These are phyloP conservation scores for Penicillium sclerotigenum DNA, from an alignment of 2,329 filamentous ascomycete species.

Conservation along the genomic window DNA sequence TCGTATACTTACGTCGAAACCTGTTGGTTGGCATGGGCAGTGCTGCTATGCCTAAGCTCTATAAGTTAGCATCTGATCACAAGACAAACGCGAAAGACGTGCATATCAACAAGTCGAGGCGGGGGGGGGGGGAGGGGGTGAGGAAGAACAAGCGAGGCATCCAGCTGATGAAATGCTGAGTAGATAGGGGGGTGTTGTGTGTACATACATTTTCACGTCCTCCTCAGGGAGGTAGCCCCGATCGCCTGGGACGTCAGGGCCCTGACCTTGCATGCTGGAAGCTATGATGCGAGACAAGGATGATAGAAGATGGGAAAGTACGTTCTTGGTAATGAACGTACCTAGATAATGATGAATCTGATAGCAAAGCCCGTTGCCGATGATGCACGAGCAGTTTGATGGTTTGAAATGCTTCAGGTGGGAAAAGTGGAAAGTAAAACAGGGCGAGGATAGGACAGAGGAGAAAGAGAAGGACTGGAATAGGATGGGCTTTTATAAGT, in stretches of 20 bases:
- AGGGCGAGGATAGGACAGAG: constrained; percentile 1
- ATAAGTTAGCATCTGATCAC: neutral
- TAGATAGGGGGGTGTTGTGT: neutral
- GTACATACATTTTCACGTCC: neutral
- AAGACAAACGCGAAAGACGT: neutral
- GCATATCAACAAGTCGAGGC: neutral
- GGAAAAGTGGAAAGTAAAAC: neutral
- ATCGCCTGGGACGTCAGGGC: neutral
- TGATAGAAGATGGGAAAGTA: neutral
- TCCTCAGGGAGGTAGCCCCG: neutral
- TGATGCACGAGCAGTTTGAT: neutral
- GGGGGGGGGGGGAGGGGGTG: neutral
- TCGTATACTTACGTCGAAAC: neutral
- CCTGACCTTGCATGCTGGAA: neutral
- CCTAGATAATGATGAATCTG: neutral
- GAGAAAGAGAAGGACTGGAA: neutral
- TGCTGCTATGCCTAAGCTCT: neutral
- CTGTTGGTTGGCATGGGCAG: neutral
- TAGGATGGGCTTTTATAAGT: constrained; percentile 1
- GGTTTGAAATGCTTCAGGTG: neutral
- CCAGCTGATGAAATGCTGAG: neutral
- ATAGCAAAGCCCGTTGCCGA: neutral
- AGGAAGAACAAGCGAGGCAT: neutral
- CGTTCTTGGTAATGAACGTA: neutral
- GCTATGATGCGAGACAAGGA: neutral